Base-by-base conservation (phyloP, 495 filamentous ascomycete species). In the Barbatosphaeria neglecta region DNA sequence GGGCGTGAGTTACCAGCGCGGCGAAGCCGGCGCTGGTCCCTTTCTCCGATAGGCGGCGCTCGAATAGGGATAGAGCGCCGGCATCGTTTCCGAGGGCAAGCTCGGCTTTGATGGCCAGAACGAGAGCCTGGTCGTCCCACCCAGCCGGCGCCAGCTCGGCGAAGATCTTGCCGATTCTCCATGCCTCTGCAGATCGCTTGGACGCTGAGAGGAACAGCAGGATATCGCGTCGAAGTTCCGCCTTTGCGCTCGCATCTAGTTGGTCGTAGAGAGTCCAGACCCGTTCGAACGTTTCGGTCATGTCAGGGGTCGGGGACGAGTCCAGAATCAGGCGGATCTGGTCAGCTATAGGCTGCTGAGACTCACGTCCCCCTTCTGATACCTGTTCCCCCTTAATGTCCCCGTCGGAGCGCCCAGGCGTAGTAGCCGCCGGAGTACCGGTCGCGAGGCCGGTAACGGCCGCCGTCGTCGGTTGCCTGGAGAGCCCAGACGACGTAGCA, bases 121-220 rank as follows among this genome's bases (percentile, higher is more conserved):
- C 39, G 7, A 63, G 50, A 11, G 50, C 10, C 6, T 52, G 28
- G 17, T 59, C 51, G 3, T 53, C 59, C 64, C 62, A 64, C 6
- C 46, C 27, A 0, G 52, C 39, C 17, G 47, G 22, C 0, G 33
- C 10, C 16, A 47, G 52, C 1, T 35, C 10, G 0, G 44, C 22
- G 38, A 64, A 62, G 0, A 67, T 33, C 35, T 55, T 49, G 6
- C 22, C 37, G 10, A 61, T 43, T 41, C 57, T 61, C 48, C 41
- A 45, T 0, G 52, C 54, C 13, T 65, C 60, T 7, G 52, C 43
- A 8, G 41, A 47, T 5, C 56, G 50, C 8, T 17, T 38, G 5
- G 64, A 64, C 2, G 39, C 37, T 2, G 59, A 43, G 22, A 67
- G 53, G 24, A 57, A 44, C 3, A 41, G 15, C 22, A 63, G 13